Conservation (phyloP, 2,329 filamentous ascomycete species). For the Cladosporium sp. region DNA sequence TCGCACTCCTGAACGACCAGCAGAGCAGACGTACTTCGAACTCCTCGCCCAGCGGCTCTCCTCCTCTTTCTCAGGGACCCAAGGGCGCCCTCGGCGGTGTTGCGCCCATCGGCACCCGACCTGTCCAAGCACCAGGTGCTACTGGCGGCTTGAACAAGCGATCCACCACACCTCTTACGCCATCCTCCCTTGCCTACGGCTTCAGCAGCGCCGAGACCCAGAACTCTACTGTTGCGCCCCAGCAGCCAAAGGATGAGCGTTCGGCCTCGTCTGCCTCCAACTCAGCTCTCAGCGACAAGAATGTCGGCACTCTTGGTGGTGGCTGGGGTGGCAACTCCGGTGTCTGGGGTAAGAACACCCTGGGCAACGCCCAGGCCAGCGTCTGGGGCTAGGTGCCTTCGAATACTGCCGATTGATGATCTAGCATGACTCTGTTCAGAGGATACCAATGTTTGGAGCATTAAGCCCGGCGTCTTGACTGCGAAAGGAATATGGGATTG, state of each 20-base stretch:
- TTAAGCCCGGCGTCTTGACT: not conserved
- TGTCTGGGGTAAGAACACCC: conserved; percentile 83
- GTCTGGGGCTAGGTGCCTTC: conserved; percentile 72
- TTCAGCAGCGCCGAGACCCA: conserved; percentile 54
- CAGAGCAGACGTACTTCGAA: conserved; percentile 74
- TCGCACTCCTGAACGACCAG: conserved; percentile 48
- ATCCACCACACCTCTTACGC: conserved; percentile 75
- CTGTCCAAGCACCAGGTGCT: conserved; percentile 55
- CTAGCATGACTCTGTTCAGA: conserved; percentile 1
- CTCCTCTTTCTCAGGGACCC: conserved; percentile 61
- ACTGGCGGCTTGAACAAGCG: conserved; percentile 69
- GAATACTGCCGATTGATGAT: not conserved
- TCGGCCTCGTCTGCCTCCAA: conserved; percentile 57
- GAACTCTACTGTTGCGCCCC: conserved; percentile 48
- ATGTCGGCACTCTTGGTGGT: conserved; percentile 43
- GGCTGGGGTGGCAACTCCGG: conserved; percentile 77
- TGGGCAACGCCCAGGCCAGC: conserved; percentile 64
- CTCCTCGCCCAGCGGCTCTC: conserved; percentile 80
- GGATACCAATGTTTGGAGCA: not conserved
- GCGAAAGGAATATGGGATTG: not conserved
- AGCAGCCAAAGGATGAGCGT: conserved; percentile 49
- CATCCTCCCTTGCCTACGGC: conserved; percentile 79
- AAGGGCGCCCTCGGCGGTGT: conserved; percentile 61
- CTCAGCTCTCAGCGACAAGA: conserved; percentile 46
- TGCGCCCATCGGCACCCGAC: conserved; percentile 89